phyloP scores from a whole-genome alignment of 768 basidiomycete species.

The Tulasnella sp. region DNA sequence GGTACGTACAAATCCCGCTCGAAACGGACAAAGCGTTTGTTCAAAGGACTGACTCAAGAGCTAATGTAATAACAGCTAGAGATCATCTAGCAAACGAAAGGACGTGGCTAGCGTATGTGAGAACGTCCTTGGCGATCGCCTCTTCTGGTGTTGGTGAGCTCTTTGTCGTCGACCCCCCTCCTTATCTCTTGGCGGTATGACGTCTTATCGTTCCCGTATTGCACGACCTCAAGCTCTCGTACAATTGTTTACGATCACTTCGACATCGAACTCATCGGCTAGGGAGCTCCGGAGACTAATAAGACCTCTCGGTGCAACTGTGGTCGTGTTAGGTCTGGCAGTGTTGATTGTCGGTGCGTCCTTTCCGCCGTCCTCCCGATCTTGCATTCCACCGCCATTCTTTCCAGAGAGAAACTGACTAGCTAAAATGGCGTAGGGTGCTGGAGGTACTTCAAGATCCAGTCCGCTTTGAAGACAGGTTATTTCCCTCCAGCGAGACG shows the following conservation, averaged over 20 bases:
- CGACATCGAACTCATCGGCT: neutral
- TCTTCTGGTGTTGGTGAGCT: conserved; percentile 48
- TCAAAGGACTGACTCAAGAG: no score
- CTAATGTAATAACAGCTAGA: conserved; percentile 38
- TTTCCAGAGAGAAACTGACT: neutral
- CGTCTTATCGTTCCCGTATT: neutral
- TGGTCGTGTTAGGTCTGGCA: conserved; percentile 35
- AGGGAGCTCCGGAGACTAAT: conserved; percentile 26
- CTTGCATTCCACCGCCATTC: neutral
- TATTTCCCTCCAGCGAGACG: conserved; percentile 44
- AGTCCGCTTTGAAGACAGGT: conserved; percentile 38
- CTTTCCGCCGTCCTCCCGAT: neutral
- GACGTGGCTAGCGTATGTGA: conserved; percentile 51
- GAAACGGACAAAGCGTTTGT: no score
- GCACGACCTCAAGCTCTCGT: conserved; percentile 35
- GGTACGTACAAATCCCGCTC: conserved; percentile 8
- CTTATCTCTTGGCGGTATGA: neutral
- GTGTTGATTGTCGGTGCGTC: conserved; percentile 39
- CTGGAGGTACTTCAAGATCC: conserved; percentile 42
- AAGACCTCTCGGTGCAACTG: conserved; percentile 41
- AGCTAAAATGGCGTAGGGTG: conserved; percentile 28
- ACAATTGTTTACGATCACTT: conserved; percentile 37
- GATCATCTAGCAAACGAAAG: conserved; percentile 55
- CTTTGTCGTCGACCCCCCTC: neutral
- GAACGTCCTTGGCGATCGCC: conserved; percentile 51